Percentiles rank a stretch among this genome's conserved stretches.
Evolutionary conservation across 257 asterid species (phyloP).

Genomic region (Solanum sitiens): DNA sequence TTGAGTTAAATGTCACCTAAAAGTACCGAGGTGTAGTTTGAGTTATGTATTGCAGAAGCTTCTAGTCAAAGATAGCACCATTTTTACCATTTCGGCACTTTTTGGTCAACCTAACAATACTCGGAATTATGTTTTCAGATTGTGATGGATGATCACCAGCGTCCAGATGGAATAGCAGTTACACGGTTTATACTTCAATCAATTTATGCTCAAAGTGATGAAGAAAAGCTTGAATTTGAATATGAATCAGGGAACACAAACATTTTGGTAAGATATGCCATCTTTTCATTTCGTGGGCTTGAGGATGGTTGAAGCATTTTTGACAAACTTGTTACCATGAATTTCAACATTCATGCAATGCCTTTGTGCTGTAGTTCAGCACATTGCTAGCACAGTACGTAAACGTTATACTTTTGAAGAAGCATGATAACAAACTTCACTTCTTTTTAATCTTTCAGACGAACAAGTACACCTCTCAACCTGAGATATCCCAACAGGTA

Average conservation of each 20-base stretch:
- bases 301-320: not conserved
- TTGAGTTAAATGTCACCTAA: not conserved
- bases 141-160: constrained; percentile 96
- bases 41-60: not conserved
- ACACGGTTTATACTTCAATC: constrained; percentile 82
- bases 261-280: constrained; percentile 45
- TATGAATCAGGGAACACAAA: constrained; percentile 94
- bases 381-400: not conserved
- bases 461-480: constrained; percentile 60
- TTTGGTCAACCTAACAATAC: not conserved
- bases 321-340: not conserved
- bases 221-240: constrained; percentile 91
- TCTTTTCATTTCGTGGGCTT: not conserved
- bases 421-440: not conserved
- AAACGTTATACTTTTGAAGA: not conserved
- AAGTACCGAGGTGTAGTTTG: not conserved
- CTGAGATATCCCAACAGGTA: constrained; percentile 86
- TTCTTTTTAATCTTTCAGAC: constrained; percentile 30
- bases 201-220: constrained; percentile 74
- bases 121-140: constrained; percentile 42
- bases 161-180: constrained; percentile 91
- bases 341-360: not conserved
- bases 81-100: not conserved
- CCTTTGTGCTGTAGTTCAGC: not conserved
- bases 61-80: not conserved